Evolutionary conservation across 2,329 filamentous ascomycete genomes (phyloP).

Genomic region (Fonsecaea nubica): DNA sequence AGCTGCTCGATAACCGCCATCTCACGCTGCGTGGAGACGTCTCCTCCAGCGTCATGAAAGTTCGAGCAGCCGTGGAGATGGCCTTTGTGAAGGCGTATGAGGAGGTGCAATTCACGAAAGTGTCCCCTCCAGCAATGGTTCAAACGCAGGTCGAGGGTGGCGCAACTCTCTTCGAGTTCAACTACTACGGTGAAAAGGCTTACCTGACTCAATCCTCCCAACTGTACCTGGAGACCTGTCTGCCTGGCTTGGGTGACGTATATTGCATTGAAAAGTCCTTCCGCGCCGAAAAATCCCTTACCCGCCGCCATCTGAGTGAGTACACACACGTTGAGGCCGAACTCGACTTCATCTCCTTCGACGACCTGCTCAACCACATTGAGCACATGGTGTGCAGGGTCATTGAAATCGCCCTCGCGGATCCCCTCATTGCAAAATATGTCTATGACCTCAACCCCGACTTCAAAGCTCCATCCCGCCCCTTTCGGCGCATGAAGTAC

Average conservation of each 20-base stretch:
- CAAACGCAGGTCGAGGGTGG: conserved; percentile 96
- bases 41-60: conserved; percentile 83
- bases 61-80: conserved; percentile 79
- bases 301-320: conserved; percentile 90
- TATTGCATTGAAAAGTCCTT: conserved; percentile 99
- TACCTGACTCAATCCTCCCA: conserved; percentile 97
- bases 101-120: conserved; percentile 78
- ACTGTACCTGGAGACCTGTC: conserved; percentile 93
- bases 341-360: conserved; percentile 92
- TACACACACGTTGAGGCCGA: conserved; percentile 98
- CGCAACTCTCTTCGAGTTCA: conserved; percentile 84
- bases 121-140: conserved; percentile 86
- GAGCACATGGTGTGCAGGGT: conserved; percentile 88
- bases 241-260: conserved; percentile 89
- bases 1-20: conserved; percentile 81
- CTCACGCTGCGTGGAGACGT: conserved; percentile 84
- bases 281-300: conserved; percentile 95
- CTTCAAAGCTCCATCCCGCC: conserved; percentile 80
- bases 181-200: conserved; percentile 87
- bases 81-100: conserved; percentile 82
- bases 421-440: conserved; percentile 73
- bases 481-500: conserved; percentile 96
- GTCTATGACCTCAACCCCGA: conserved; percentile 89
- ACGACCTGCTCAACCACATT: conserved; percentile 84
- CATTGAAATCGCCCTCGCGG: conserved; percentile 75